Percentiles rank a stretch among this genome's conserved stretches.
These are phyloP conservation scores for Candida argentea DNA, from an alignment of 805 yeast species.

Conservation along the genomic window DNA sequence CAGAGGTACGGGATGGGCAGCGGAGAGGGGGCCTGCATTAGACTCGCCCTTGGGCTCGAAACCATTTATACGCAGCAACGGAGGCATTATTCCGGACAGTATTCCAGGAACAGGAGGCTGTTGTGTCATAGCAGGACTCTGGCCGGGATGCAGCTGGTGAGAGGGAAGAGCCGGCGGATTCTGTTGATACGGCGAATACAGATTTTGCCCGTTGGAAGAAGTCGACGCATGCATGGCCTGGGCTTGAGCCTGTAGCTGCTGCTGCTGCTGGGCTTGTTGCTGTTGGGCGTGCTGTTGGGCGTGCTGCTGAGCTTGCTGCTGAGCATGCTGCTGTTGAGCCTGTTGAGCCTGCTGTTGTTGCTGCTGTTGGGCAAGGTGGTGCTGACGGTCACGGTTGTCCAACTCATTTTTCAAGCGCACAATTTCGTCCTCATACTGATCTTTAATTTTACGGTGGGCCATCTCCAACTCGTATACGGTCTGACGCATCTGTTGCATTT, in stretches of 20 bases:
- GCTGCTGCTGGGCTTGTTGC: constrained; percentile 6
- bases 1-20: constrained; percentile 8
- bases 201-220: neutral
- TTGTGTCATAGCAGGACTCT: constrained; percentile 6
- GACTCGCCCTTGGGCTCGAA: constrained; percentile 6
- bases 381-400: constrained; percentile 64
- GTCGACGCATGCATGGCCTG: constrained; percentile 3
- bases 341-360: constrained; percentile 28
- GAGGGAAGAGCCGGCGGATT: constrained; percentile 5
- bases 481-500: constrained; percentile 87
- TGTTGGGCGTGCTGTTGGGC: constrained; percentile 10
- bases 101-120: constrained; percentile 5
- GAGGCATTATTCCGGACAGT: constrained; percentile 1
- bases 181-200: constrained; percentile 3
- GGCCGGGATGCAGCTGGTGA: constrained; percentile 6
- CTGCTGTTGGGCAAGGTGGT: constrained; percentile 23
- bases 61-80: neutral
- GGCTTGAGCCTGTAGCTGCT: constrained; percentile 6
- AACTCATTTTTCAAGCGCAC: constrained; percentile 75
- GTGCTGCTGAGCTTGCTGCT: constrained; percentile 13
- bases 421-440: constrained; percentile 91
- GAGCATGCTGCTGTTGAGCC: constrained; percentile 11
- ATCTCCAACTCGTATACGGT: constrained; percentile 89
- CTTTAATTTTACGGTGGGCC: constrained; percentile 92
- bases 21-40: constrained; percentile 5